These are phyloP conservation scores for Tagetes erecta DNA, from an alignment of 129 eudicot species.

Conservation along the genomic window DNA sequence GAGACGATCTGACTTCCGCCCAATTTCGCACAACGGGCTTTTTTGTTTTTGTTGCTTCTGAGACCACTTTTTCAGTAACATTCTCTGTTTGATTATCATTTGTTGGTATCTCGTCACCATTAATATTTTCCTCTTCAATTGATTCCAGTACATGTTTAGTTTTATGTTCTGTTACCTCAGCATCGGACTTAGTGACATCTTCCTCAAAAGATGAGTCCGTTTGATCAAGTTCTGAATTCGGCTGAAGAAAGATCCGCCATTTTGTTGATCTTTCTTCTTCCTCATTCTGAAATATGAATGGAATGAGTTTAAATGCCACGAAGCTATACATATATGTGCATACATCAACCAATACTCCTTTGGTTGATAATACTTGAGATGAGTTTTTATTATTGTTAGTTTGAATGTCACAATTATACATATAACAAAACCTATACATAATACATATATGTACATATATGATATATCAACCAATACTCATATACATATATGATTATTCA, in stretches of 20 bases:
- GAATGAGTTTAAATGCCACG: constrained; percentile 11
- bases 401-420: no score
- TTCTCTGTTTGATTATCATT: constrained; percentile 33
- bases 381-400: not conserved
- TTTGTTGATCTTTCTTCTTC: constrained; percentile 84
- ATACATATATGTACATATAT: no score
- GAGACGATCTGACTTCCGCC: constrained; percentile 69
- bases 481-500: no score
- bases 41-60: constrained; percentile 37
- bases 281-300: constrained; percentile 60
- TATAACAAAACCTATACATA: no score
- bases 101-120: constrained; percentile 35
- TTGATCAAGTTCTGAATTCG: constrained; percentile 44
- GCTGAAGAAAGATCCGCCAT: constrained; percentile 83
- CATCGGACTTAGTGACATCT: constrained; percentile 25
- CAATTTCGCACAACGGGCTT: constrained; percentile 52
- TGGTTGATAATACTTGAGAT: not conserved
- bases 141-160: constrained; percentile 34
- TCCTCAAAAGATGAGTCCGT: constrained; percentile 23
- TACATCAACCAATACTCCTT: not conserved
- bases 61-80: constrained; percentile 19
- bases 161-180: constrained; percentile 43
- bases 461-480: no score
- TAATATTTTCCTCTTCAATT: constrained; percentile 40
- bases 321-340: constrained; percentile 11